phyloP scores from a whole-genome alignment of 2,329 filamentous ascomycete species.

The Penicillium brevicompactum region DNA sequence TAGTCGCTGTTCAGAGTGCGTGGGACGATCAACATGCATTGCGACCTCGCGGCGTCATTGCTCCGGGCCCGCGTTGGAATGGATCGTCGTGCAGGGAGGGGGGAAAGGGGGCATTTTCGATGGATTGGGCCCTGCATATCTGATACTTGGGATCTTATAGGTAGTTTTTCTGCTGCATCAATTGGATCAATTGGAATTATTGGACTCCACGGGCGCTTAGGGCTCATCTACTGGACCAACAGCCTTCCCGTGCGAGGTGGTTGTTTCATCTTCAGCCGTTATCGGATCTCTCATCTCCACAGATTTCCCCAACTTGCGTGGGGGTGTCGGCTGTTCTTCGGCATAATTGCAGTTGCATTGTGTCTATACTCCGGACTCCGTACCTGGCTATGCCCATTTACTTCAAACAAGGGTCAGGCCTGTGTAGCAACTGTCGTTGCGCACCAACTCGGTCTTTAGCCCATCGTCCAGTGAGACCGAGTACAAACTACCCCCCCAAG shows the following conservation, averaged over 20 bases:
- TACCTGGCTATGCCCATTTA: background rate
- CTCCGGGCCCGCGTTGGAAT: constrained; percentile 1
- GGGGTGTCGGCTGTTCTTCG: constrained; percentile 1
- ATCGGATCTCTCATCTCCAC: background rate
- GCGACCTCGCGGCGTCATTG: background rate
- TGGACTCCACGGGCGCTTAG: background rate
- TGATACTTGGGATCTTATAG: background rate
- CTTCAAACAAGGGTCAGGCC: constrained; percentile 17
- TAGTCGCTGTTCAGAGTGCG: background rate
- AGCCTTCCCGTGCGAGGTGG: too few species aligned
- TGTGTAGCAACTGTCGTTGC: constrained; percentile 23
- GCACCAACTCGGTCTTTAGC: constrained; percentile 20
- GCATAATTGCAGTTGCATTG: background rate
- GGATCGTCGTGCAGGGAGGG: background rate
- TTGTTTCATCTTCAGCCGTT: background rate
- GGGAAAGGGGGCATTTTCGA: background rate
- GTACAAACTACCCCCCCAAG: constrained; percentile 28
- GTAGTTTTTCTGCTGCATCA: background rate
- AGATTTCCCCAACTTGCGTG: background rate
- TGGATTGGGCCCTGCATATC: background rate
- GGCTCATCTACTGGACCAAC: background rate
- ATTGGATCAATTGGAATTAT: background rate
- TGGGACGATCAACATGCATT: constrained; percentile 1
- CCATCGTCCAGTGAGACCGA: constrained; percentile 21
- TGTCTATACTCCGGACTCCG: background rate